Conservation (phyloP, 129 eudicot species). For the Sambucus nigra region DNA sequence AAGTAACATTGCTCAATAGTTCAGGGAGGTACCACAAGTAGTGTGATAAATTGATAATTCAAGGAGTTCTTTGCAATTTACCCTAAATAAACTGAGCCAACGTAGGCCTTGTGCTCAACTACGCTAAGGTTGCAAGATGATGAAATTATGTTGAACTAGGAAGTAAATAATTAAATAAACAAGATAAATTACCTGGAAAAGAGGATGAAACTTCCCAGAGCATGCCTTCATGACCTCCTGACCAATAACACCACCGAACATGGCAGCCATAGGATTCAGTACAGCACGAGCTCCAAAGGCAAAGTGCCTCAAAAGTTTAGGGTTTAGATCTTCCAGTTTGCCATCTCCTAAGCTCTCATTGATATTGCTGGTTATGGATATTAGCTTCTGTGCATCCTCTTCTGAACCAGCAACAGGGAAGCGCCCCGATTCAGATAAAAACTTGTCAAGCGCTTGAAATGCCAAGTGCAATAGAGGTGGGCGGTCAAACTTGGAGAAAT, state of each 20-base stretch:
- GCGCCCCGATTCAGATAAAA: constrained; percentile 41
- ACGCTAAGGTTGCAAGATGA: neutral
- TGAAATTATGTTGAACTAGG: neutral
- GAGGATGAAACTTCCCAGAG: constrained; percentile 95
- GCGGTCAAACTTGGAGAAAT: constrained; percentile 84
- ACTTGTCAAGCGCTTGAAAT: constrained; percentile 79
- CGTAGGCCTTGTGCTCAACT: no score
- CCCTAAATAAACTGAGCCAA: no score
- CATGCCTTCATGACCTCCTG: constrained; percentile 96
- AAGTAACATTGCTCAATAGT: no score
- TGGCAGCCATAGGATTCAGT: constrained; percentile 95
- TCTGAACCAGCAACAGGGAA: constrained; percentile 76
- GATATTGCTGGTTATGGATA: constrained; percentile 43
- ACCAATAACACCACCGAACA: constrained; percentile 96
- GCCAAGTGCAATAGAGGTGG: constrained; percentile 91
- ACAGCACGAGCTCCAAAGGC: constrained; percentile 87
- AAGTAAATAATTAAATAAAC: neutral
- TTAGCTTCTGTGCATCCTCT: constrained; percentile 67
- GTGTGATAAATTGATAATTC: no score
- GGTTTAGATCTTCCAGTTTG: constrained; percentile 56
- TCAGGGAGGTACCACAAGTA: no score
- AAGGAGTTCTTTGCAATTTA: no score
- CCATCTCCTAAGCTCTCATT: constrained; percentile 49
- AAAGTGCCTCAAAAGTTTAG: constrained; percentile 63
- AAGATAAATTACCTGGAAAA: constrained; percentile 52